phyloP scores from a whole-genome alignment of 1,284 basidiomycete genomes.

The Trichosporon coremiiforme region DNA sequence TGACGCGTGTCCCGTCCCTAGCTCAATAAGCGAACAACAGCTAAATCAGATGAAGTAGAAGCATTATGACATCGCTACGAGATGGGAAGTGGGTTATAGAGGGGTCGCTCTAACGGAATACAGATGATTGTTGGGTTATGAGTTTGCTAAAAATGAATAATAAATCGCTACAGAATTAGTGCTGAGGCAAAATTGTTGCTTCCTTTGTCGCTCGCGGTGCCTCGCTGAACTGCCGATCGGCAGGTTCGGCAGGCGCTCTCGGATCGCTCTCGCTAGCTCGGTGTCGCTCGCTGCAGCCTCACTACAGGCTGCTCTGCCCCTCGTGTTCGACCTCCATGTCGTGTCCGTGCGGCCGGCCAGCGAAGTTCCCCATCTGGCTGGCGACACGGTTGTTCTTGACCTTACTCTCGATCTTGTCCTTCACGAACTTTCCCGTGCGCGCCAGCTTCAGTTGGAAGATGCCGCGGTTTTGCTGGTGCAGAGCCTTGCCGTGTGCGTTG shows the following conservation, averaged over 20 bases:
- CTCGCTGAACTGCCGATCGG: no score
- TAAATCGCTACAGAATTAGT: neutral
- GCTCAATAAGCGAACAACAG: no score
- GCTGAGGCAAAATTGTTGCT: no score
- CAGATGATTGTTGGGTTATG: neutral
- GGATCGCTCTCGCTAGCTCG: no score
- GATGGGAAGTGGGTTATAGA: neutral
- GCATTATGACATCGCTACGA: neutral
- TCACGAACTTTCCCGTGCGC: slow-evolving; percentile 51
- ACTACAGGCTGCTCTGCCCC: slow-evolving; percentile 41
- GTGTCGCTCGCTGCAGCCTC: neutral
- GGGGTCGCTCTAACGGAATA: neutral
- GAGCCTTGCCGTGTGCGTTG: slow-evolving; percentile 46
- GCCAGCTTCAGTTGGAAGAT: slow-evolving; percentile 55
- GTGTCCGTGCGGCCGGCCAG: slow-evolving; percentile 39
- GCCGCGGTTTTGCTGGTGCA: slow-evolving; percentile 49
- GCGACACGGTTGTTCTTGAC: slow-evolving; percentile 40
- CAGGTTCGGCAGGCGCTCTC: no score
- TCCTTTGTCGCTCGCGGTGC: no score
- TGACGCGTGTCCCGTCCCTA: no score
- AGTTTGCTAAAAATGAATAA: neutral
- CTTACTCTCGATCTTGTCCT: slow-evolving; percentile 48
- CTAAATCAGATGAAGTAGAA: neutral
- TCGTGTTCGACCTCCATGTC: slow-evolving; percentile 53
- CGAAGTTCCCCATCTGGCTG: slow-evolving; percentile 26